phyloP scores from a whole-genome alignment of 768 basidiomycete species.

The Stropharia rugosoannulata region DNA sequence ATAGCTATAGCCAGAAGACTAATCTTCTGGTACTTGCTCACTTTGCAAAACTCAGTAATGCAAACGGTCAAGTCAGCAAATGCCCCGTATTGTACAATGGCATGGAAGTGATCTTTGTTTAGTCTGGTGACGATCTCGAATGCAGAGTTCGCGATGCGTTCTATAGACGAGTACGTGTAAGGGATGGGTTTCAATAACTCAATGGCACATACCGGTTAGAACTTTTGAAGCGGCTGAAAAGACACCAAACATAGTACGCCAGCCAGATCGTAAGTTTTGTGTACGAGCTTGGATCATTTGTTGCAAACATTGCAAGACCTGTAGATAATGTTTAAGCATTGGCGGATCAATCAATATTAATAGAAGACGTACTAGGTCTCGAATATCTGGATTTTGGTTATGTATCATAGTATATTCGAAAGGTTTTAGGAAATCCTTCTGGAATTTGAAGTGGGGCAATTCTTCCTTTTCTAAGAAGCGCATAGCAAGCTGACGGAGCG shows the following conservation, averaged over 20 bases:
- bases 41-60: constrained; percentile 99
- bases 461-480: constrained; percentile 99
- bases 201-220: constrained; percentile 62
- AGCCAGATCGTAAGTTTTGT: constrained; percentile 95
- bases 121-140: constrained; percentile 94
- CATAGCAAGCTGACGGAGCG: constrained; percentile 95
- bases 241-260: constrained; percentile 99
- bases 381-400: constrained; percentile 92
- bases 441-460: constrained; percentile 96
- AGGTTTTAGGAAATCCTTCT: constrained; percentile 97
- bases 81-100: constrained; percentile 91
- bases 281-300: constrained; percentile 98
- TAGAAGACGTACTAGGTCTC: constrained; percentile 76
- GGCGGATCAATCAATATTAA: neutral
- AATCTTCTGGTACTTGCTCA: constrained; percentile 99
- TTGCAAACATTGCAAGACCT: constrained; percentile 97
- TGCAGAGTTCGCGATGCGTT: constrained; percentile 88
- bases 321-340: neutral
- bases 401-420: constrained; percentile 98
- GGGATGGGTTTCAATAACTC: neutral
- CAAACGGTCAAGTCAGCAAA: constrained; percentile 97
- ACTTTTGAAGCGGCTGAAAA: constrained; percentile 96
- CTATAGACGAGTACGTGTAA: constrained; percentile 34
- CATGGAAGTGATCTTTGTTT: constrained; percentile 86
- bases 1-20: constrained; percentile 94